Evolutionary conservation across 1,284 basidiomycete genomes (phyloP), one percentile per base, ranked within the genome.

Genomic region (Fistulinella cinereoalba): DNA sequence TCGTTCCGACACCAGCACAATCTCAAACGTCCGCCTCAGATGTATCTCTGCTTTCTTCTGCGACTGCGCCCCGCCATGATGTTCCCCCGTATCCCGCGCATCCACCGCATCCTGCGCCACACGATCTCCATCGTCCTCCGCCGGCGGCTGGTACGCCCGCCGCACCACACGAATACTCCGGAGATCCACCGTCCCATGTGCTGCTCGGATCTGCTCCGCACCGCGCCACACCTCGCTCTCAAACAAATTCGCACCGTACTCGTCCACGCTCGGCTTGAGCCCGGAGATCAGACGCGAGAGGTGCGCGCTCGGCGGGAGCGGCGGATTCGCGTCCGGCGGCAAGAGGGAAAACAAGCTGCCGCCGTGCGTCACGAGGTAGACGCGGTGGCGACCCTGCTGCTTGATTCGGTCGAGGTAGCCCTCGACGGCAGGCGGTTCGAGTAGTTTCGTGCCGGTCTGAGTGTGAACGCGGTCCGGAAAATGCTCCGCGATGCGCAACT

Each of bases 361-460:
- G 46, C 85, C 79, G 58, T 93, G 88, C 7, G 81, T 81, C 24
- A 77, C 71, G 16, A 94, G 70, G 66, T 93, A 94, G 7, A 87
- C 60, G 8, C 75, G 70, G 41, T 83, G 80, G 49, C 76, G 80
- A 24, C 69, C 64, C 52, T 83, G 80, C 12, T 56, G 27, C 79
- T 75, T 79, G 58, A 92, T 76, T 43, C 85, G 82, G 47, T 87
- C 78, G 28, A 92, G 67, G 65, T 86, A 93, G 2, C 91, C 91
- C 66, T 94, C 91, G 37, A 93, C 70, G 1, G 80, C 77, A 0
- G 81, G 79, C 2, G 91, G 91, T 60, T 93, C 88, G 16, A 75
- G 65, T 12, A 90, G 58, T 34, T 68, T 66, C 40, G 32, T 75
- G 38, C 81, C 83, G 50, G 79, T 74, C 48, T 75, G 76, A 15